These are phyloP conservation scores for Musa balbisiana DNA, from an alignment of 202 grass and related monocot species.

Conservation along the genomic window DNA sequence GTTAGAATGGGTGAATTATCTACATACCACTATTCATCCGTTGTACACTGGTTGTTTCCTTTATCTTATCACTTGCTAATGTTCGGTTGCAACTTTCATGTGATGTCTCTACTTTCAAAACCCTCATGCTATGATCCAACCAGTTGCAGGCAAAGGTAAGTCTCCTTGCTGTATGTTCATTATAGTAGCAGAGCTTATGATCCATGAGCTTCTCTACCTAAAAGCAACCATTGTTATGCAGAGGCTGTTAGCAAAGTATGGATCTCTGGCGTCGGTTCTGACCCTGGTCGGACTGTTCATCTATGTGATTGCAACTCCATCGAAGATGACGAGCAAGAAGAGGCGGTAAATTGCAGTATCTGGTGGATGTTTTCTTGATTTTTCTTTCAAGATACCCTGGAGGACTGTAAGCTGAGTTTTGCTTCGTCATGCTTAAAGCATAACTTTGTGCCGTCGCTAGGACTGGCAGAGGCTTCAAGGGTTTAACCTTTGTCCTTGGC, in stretches of 20 bases:
- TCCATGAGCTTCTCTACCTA: background rate
- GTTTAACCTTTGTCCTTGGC: background rate
- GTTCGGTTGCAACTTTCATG: background rate
- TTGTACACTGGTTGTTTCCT: background rate
- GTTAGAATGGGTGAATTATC: conserved; percentile 73
- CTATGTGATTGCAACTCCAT: conserved; percentile 69
- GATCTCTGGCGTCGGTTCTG: conserved; percentile 59
- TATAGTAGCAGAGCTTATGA: background rate
- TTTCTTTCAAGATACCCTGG: background rate
- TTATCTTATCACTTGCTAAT: background rate
- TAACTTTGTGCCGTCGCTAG: background rate
- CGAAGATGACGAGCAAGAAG: conserved; percentile 64
- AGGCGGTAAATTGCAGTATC: conserved; percentile 46
- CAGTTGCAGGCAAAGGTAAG: conserved; percentile 68
- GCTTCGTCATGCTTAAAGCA: background rate
- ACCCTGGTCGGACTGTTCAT: conserved; percentile 56
- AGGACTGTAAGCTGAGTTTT: background rate
- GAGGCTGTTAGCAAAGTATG: conserved; percentile 68
- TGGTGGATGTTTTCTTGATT: too few species aligned
- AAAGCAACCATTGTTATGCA: conserved; percentile 28
- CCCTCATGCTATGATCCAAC: conserved; percentile 10
- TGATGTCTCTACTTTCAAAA: background rate
- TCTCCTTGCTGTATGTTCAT: background rate
- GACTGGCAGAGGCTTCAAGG: background rate
- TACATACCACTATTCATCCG: background rate